Conservation (phyloP, 176 grass and related monocot genomes). For the Saccharum spontaneum region DNA sequence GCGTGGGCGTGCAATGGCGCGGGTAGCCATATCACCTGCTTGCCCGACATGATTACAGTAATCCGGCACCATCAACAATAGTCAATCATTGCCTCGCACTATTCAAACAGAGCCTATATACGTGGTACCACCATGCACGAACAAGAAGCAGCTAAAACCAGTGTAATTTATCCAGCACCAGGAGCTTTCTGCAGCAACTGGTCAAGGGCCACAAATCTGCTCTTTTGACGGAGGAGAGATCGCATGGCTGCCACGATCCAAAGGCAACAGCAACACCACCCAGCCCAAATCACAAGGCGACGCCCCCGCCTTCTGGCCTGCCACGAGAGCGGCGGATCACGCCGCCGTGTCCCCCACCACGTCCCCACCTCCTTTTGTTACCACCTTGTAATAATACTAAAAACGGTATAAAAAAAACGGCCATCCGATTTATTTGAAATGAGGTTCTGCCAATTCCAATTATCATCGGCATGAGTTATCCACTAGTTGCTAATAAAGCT, state of each 20-base stretch:
- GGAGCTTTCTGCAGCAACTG: background rate
- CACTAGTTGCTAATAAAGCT: too few relatives aligned
- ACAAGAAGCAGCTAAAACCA: too few relatives aligned
- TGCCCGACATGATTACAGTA: conserved; percentile 45
- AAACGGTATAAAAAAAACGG: too few relatives aligned
- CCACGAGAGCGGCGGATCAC: conserved; percentile 13
- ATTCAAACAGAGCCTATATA: background rate
- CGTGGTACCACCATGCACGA: too few relatives aligned
- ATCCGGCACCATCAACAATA: background rate
- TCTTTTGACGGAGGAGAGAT: background rate
- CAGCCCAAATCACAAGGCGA: conserved; percentile 12
- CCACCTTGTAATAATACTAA: too few relatives aligned
- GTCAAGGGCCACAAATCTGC: conserved; percentile 9
- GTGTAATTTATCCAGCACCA: background rate
- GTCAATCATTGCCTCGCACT: conserved; percentile 28
- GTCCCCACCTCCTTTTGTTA: too few relatives aligned
- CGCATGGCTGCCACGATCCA: background rate
- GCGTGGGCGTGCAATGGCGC: background rate
- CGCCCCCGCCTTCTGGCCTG: background rate
- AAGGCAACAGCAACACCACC: background rate
- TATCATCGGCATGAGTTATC: too few relatives aligned
- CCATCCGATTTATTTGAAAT: too few relatives aligned
- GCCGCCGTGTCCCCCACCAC: conserved; percentile 33
- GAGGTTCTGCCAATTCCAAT: too few relatives aligned
- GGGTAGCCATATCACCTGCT: conserved; percentile 29